Base-by-base conservation (phyloP, 2,329 filamentous ascomycete species). In the Verticillium nubilum region DNA sequence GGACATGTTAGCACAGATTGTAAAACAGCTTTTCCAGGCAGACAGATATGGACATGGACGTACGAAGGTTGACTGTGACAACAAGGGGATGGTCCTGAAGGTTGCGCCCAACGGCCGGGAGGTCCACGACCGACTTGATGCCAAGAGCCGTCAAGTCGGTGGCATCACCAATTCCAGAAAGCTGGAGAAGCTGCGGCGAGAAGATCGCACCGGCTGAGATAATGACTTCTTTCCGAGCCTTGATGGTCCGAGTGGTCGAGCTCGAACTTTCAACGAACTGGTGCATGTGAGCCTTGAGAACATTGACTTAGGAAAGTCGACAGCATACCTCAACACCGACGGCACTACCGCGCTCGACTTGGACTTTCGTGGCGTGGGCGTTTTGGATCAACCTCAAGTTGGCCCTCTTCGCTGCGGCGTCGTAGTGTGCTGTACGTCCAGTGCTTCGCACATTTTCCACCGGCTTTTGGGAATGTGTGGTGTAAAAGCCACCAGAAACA, bases 161-260 rank as follows among this genome's bases (percentile, higher is more conserved):
- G 13, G 66, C 63, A 5, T 72, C 68, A 0, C 81, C 81, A 7
- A 84, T 73, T 1, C 80, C 80, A n/a, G 79, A 82, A 2, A 80
- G 69, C 62, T 82, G 76, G 0, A 84, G 72, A 4, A 83, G 67
- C 54, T 80, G 74, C 33, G 71, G 79, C 19, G 69, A 80, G 63
- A 74, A 70, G 6, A 75, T 37, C 2, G 72, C 68, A 2, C 78
- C 78, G 3, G 77, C 76, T 0, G 74, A 72, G 4, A 80, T 59
- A 15, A 80, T 68, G 4, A 78, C 73, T 54, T 80, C 78, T 52
- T 72, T 74, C 10, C 56, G 64, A 1, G 62, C 67, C 10, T 31
- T 56, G 42, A 57, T 56, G 19, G 27, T 56, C 31, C 55, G 57
- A 1, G 19, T 17, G 37, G 59, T 29, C 12, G 59, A 60, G 3